A percentile compares a stretch with the other conserved stretches of the same genome.
phyloP scores from a whole-genome alignment of 495 filamentous ascomycete genomes.

The Recurvomyces mirabilis region DNA sequence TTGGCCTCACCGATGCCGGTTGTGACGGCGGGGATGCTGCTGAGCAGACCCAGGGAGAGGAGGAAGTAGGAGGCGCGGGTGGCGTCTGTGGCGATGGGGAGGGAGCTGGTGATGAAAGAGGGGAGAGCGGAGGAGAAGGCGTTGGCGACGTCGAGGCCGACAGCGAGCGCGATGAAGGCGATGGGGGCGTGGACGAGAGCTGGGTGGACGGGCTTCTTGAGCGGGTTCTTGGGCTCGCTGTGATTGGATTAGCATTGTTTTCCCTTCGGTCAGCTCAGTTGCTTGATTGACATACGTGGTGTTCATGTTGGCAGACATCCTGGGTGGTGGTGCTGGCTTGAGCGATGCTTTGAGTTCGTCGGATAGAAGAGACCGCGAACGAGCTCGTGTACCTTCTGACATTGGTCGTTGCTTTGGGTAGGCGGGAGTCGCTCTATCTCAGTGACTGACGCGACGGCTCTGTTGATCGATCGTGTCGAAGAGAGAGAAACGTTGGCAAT shows the following conservation, averaged over 20 bases:
- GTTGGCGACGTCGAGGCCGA: constrained; percentile 25
- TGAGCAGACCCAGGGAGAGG: constrained; percentile 20
- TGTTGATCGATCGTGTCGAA: no score
- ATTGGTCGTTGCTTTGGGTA: constrained; percentile 7
- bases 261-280: no score
- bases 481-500: no score
- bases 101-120: constrained; percentile 6
- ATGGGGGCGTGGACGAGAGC: constrained; percentile 30
- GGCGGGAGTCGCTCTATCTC: no score
- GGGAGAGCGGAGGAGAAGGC: constrained; percentile 7
- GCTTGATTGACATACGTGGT: constrained; percentile 14
- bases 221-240: constrained; percentile 13
- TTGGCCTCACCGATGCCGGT: constrained; percentile 18
- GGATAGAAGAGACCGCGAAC: constrained; percentile 11
- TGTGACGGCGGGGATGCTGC: constrained; percentile 18
- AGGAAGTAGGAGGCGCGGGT: constrained; percentile 20
- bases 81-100: constrained; percentile 13
- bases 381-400: constrained; percentile 10
- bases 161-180: constrained; percentile 26
- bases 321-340: constrained; percentile 8
- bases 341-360: constrained; percentile 11
- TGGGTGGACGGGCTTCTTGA: constrained; percentile 27
- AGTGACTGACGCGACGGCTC: no score
- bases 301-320: constrained; percentile 9
- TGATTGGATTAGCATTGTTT: background rate